Conservation (phyloP, 2,329 filamentous ascomycete species). For the Sarocladium oryzae region DNA sequence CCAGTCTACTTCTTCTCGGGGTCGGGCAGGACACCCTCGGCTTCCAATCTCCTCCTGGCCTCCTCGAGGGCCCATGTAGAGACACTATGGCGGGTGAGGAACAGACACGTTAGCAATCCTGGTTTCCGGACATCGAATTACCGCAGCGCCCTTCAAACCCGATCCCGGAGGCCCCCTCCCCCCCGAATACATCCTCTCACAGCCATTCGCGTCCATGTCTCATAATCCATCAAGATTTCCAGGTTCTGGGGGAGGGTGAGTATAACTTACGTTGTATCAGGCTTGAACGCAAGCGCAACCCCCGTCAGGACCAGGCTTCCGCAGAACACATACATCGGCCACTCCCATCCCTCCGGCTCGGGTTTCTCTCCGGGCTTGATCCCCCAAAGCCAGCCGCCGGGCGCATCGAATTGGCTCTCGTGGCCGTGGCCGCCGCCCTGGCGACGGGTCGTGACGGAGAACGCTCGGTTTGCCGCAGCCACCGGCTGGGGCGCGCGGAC, state of each 20-base stretch:
- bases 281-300: constrained; percentile 90
- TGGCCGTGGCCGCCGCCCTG: constrained; percentile 37
- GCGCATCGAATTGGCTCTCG: constrained; percentile 80
- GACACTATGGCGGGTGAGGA: constrained; percentile 58
- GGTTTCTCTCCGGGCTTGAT: constrained; percentile 93
- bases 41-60: constrained; percentile 88
- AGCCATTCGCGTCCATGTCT: neutral
- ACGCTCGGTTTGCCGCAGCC: constrained; percentile 24
- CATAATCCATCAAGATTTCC: too few relatives aligned
- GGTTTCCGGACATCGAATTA: neutral
- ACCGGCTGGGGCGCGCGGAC: constrained; percentile 17
- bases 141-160: neutral
- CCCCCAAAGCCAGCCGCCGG: constrained; percentile 86
- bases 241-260: too few relatives aligned
- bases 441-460: constrained; percentile 39
- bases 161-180: neutral
- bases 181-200: neutral
- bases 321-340: constrained; percentile 76
- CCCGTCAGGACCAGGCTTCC: constrained; percentile 66
- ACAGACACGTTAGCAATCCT: constrained; percentile 8
- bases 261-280: constrained; percentile 86
- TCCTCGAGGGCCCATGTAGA: constrained; percentile 99
- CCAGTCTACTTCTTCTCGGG: constrained; percentile 52
- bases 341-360: constrained; percentile 95
- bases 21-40: constrained; percentile 87